A percentile compares a stretch with the other conserved stretches of the same genome.
Conservation (phyloP, 2,329 filamentous ascomycete species). For the Neoarthrinium moseri region DNA sequence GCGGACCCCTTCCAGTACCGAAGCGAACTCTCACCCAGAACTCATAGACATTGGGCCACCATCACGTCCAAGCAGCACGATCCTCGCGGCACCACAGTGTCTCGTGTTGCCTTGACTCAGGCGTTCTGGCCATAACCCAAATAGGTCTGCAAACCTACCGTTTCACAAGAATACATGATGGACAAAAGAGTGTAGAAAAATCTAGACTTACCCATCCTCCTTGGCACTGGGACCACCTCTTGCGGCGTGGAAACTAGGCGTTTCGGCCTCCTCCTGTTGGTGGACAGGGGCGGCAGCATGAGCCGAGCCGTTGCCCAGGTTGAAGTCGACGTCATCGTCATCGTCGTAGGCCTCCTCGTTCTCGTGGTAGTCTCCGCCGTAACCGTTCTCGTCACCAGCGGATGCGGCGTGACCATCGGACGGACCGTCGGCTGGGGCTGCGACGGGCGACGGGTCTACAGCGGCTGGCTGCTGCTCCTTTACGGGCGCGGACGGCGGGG, state of each 20-base stretch:
- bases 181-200: conserved; percentile 17
- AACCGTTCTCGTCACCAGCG: conserved; percentile 26
- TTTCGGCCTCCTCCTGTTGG: conserved; percentile 32
- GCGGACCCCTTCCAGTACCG: too few species aligned
- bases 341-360: conserved; percentile 45
- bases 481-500: conserved; percentile 11
- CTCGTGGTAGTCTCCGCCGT: conserved; percentile 39
- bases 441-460: conserved; percentile 26
- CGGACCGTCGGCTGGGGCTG: conserved; percentile 26
- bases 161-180: too few species aligned
- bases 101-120: too few species aligned
- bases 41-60: too few species aligned
- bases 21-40: too few species aligned
- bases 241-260: conserved; percentile 26
- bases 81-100: too few species aligned
- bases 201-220: conserved; percentile 81
- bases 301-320: conserved; percentile 46
- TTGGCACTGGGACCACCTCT: conserved; percentile 69
- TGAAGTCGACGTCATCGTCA: conserved; percentile 59
- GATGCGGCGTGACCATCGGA: neutral
- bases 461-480: conserved; percentile 21
- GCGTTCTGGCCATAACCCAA: too few species aligned
- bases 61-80: too few species aligned
- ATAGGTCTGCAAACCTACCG: too few species aligned
- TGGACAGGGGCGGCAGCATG: conserved; percentile 20